Base-by-base conservation (phyloP, 192 early-diverging fungal genomes). In the Coemansia sp. region DNA sequence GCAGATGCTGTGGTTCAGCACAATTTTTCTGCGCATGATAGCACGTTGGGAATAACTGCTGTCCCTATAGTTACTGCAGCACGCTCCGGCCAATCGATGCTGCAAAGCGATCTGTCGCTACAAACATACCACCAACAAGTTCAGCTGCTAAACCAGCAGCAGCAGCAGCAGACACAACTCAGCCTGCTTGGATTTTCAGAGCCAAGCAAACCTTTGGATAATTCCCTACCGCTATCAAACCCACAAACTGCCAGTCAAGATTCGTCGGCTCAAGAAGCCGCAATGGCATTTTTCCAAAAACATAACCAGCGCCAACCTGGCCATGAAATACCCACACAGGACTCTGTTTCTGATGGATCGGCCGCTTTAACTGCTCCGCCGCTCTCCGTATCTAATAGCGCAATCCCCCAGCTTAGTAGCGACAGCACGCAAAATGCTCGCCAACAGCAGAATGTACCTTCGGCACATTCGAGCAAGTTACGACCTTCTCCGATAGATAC, bases 391-490 rank as follows among this genome's bases (percentile, higher is more conserved):
- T 14, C 51, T 26, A 26, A 4, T 23, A 21, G 16, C 20, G 48
- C 20, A 2, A 49, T 9, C 21, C 20, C 20, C 48, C 15, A 30
- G 39, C 63, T 33, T n/a, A 24, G 16, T 55, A n/a, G 49, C 18
- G 36, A 59, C 9, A 24, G 49, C 5, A 33, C 23, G 20, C 59
- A 35, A 44, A 24, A 59, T 6, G 43, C 43, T 24, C 66, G 62
- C 6, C 39, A 8, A 41, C 55, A 56, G 20, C 55, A 56, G 55
- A 30, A 49, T 10, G 72, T 78, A 70, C 44, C 64, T 57, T 67
- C 76, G 14, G 63, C 68, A n/a, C 72, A 70, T 20, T 58, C 72
- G 23, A 63, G 66, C 41, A 65, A 66, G 44, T 43, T 58, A n/a
- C 36, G 39, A 0, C 5, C 66, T 2, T 30, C 55, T 34, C 55